Evolutionary conservation across 2,329 filamentous ascomycete species (phyloP).

Genomic region (Colletotrichum endophyticum): DNA sequence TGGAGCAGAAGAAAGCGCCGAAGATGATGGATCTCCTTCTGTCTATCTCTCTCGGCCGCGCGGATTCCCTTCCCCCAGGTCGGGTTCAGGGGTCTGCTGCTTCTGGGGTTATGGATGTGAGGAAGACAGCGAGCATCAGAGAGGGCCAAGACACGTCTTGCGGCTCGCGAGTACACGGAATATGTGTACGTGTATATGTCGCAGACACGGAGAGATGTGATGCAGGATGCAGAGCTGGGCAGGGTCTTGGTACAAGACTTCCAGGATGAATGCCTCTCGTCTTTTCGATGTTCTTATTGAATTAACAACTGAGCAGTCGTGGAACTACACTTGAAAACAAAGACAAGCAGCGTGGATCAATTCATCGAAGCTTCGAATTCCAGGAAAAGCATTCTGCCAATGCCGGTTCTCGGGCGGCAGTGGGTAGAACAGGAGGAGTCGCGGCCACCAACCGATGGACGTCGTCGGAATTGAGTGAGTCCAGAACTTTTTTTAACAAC

Average conservation of each 20-base stretch:
- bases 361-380: neutral
- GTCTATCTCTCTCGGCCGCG: neutral
- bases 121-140: neutral
- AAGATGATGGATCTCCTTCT: neutral
- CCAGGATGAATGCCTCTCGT: neutral
- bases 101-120: neutral
- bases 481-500: constrained; percentile 2
- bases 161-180: no score
- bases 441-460: neutral
- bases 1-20: neutral
- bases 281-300: no score
- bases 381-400: neutral
- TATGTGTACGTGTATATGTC: neutral
- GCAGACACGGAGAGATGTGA: neutral
- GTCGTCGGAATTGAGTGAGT: constrained; percentile 9
- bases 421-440: neutral
- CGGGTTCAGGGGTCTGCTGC: neutral
- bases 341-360: neutral
- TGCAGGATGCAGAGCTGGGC: neutral
- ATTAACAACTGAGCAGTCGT: neutral
- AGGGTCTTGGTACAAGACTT: neutral
- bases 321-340: neutral
- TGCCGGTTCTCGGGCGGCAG: neutral
- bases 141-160: neutral
- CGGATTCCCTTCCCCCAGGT: neutral